Evolutionary conservation across 495 filamentous ascomycete species (phyloP).

Genomic region (Venustampulla echinocandica): DNA sequence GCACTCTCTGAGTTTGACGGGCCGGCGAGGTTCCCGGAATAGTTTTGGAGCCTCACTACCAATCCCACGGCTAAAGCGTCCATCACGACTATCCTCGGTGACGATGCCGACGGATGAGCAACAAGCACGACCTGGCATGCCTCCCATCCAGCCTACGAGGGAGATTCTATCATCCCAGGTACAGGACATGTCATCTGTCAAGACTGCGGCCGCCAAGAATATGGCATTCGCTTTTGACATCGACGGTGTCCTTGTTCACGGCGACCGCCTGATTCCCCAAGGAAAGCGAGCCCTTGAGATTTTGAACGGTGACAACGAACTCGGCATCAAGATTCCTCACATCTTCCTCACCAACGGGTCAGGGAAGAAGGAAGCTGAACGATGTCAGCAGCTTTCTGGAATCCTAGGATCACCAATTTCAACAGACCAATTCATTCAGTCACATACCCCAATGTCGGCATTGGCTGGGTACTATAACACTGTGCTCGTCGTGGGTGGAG

Average conservation of each 20-base stretch:
- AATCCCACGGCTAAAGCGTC: slow-evolving; percentile 63
- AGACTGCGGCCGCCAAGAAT: slow-evolving; percentile 55
- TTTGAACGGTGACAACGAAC: slow-evolving; percentile 58
- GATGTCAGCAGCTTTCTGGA: slow-evolving; percentile 47
- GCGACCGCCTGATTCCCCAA: slow-evolving; percentile 54
- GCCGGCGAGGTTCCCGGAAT: slow-evolving; percentile 63
- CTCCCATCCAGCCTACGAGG: slow-evolving; percentile 44
- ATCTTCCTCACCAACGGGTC: slow-evolving; percentile 63
- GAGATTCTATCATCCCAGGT: slow-evolving; percentile 65
- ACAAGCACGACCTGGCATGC: slow-evolving; percentile 37
- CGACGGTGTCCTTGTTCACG: slow-evolving; percentile 57
- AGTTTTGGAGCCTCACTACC: slow-evolving; percentile 71
- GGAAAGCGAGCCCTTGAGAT: slow-evolving; percentile 51
- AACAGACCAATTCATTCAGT: slow-evolving; percentile 61
- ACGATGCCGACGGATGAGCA: slow-evolving; percentile 31
- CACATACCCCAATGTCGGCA: slow-evolving; percentile 60
- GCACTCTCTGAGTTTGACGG: slow-evolving; percentile 60
- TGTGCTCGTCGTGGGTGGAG: slow-evolving; percentile 57
- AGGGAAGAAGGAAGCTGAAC: slow-evolving; percentile 51
- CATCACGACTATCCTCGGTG: slow-evolving; percentile 54
- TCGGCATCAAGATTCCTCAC: slow-evolving; percentile 62
- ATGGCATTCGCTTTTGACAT: slow-evolving; percentile 63
- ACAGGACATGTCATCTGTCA: slow-evolving; percentile 62
- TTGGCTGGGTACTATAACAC: slow-evolving; percentile 56
- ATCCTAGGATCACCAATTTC: slow-evolving; percentile 49